Conservation (phyloP, 495 filamentous ascomycete genomes). For the Xylaria sp. region DNA sequence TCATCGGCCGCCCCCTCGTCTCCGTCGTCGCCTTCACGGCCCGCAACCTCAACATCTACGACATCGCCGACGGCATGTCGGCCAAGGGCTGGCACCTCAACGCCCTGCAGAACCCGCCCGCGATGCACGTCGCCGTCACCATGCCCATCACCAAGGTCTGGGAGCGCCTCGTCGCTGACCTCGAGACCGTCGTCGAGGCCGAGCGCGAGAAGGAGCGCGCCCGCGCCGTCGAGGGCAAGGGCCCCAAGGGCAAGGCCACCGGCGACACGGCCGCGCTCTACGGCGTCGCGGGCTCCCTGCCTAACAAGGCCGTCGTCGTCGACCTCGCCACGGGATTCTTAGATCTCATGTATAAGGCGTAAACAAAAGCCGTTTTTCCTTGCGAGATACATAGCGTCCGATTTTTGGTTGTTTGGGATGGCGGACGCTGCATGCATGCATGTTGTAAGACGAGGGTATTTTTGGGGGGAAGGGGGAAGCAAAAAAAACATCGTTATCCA, state of each 20-base stretch:
- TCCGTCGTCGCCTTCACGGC: slow-evolving; percentile 89
- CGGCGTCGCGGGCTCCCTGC: slow-evolving; percentile 92
- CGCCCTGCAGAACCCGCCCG: slow-evolving; percentile 87
- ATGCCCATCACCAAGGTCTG: slow-evolving; percentile 80
- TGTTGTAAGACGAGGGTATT: background rate
- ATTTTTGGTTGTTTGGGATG: background rate
- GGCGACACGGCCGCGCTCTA: slow-evolving; percentile 90
- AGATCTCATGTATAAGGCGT: slow-evolving; percentile 92
- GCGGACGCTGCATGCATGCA: background rate
- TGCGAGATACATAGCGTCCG: slow-evolving; percentile 16
- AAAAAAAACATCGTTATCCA: background rate
- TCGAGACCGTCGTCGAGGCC: slow-evolving; percentile 77
- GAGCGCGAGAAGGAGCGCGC: slow-evolving; percentile 73
- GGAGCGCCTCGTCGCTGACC: slow-evolving; percentile 77
- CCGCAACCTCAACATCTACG: slow-evolving; percentile 79
- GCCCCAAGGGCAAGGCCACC: slow-evolving; percentile 64
- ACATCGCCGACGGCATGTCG: slow-evolving; percentile 85
- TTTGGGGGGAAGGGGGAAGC: background rate
- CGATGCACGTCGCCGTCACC: slow-evolving; percentile 97
- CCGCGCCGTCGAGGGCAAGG: slow-evolving; percentile 74
- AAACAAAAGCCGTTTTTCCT: too few relatives aligned
- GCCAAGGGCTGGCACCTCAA: slow-evolving; percentile 94
- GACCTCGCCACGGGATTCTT: slow-evolving; percentile 91
- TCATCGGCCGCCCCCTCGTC: slow-evolving; percentile 87
- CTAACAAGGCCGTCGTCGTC: slow-evolving; percentile 93